A percentile compares a stretch with the other conserved stretches of the same genome.
These are phyloP conservation scores for Ricinus communis DNA, from an alignment of 345 rosid genomes.

Conservation along the genomic window DNA sequence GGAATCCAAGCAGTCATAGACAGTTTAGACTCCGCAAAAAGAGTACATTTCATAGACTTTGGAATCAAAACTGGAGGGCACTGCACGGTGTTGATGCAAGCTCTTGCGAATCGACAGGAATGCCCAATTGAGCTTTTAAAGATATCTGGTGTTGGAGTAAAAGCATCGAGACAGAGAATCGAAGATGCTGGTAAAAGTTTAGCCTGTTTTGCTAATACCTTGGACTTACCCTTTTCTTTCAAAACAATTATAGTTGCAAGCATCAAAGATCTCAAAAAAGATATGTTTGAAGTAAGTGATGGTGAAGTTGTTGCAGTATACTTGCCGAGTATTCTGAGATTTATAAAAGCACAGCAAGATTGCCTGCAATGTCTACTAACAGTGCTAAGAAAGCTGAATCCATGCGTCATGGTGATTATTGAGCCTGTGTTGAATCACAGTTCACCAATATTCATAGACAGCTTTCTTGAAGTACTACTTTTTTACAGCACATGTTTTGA, in stretches of 20 bases:
- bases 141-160: constrained; percentile 43
- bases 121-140: constrained; percentile 41
- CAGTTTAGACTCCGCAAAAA: constrained; percentile 37
- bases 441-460: constrained; percentile 42
- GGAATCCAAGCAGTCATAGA: constrained; percentile 53
- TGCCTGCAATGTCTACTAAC: constrained; percentile 40
- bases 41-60: constrained; percentile 47
- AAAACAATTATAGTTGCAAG: constrained; percentile 37
- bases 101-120: constrained; percentile 35
- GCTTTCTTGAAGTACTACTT: constrained; percentile 44
- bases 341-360: constrained; percentile 27
- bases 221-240: constrained; percentile 42
- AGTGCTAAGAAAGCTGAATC: constrained; percentile 34
- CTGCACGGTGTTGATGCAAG: constrained; percentile 53
- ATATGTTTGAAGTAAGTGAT: constrained; percentile 28
- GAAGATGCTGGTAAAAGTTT: constrained; percentile 45
- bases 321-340: constrained; percentile 16
- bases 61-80: constrained; percentile 37
- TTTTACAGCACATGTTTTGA: constrained; percentile 29
- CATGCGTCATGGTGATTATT: constrained; percentile 38
- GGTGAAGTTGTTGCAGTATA: constrained; percentile 41
- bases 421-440: constrained; percentile 48
- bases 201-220: constrained; percentile 34
- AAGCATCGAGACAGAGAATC: constrained; percentile 7
- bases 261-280: constrained; percentile 43